Evolutionary conservation across 2,329 filamentous ascomycete genomes (phyloP), one percentile per base, ranked within the genome.

Genomic region (Gliomastix tumulicola): DNA sequence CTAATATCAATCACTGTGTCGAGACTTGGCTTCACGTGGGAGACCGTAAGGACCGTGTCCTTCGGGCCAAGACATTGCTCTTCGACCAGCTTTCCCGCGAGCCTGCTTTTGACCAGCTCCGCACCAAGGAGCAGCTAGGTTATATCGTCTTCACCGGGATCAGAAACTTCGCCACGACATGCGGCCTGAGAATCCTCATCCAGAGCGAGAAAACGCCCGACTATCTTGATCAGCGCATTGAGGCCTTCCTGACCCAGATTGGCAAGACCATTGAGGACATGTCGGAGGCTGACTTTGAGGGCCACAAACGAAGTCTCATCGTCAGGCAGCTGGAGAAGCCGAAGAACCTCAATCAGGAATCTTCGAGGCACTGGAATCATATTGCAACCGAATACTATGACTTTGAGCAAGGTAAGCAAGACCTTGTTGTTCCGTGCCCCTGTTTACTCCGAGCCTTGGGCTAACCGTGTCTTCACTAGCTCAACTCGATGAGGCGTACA

Each of bases 91-190:
- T 98, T 64, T 81, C 88, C 1, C 85, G 94, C 39, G 92, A 98
- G 63, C 89, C 89, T 5, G 84, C 84, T 8, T 98, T 97, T 54
- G 88, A 98, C 60, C 88, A 94, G 57, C 72, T 98, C 7, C 79
- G 92, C 34, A 97, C 92, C 30, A 96, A 97, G 61, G 90, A 98
- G 59, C 90, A 98, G 62, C 81, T 98, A 7, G 92, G 92, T 11
- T 98, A 98, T 49, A 86, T 98, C 36, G 90, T 98, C 1, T 95
- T 90, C 61, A 90, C 85, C 34, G 86, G 88, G 20, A 71, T 79
- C 10, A 71, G 82, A 27, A 74, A 75, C 36, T 78, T 84, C 38
- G 66, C 79, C n/a, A 88, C 84, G 1, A 90, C 84, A 0, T 82
- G 87, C 49, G 87, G 86, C 2, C 92, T 92, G 60, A 77, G 89